A percentile compares a stretch with the other conserved stretches of the same genome.
Evolutionary conservation across 257 asterid species (phyloP).

Genomic region (Haberlea rhodopensis): DNA sequence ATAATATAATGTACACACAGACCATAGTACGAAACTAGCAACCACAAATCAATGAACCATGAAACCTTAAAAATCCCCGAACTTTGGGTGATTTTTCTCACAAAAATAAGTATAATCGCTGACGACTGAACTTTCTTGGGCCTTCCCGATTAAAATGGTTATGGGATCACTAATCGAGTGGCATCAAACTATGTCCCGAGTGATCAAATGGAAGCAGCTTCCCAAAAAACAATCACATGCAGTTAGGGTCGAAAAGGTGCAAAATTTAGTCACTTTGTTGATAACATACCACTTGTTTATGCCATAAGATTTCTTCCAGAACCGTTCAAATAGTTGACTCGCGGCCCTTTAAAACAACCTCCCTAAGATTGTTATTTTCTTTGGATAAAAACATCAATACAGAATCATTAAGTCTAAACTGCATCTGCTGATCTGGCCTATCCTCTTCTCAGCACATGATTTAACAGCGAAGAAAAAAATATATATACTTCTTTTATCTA

Average conservation of each 20-base stretch:
- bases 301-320: neutral
- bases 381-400: neutral
- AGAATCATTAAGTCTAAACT: slow-evolving; percentile 18
- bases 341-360: neutral
- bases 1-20: neutral
- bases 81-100: neutral
- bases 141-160: neutral
- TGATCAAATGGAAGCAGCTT: neutral
- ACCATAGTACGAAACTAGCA: neutral
- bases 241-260: neutral
- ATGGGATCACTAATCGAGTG: neutral
- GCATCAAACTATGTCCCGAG: no score
- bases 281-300: neutral
- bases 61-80: neutral
- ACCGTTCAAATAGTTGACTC: no score
- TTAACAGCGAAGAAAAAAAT: slow-evolving; percentile 4
- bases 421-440: no score
- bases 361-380: slow-evolving; percentile 1
- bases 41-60: neutral
- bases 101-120: neutral
- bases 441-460: slow-evolving; percentile 17
- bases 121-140: no score
- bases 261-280: neutral
- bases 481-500: neutral
- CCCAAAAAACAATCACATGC: neutral